Base-by-base conservation (phyloP, 306 rosid species). In the Senna tora region DNA sequence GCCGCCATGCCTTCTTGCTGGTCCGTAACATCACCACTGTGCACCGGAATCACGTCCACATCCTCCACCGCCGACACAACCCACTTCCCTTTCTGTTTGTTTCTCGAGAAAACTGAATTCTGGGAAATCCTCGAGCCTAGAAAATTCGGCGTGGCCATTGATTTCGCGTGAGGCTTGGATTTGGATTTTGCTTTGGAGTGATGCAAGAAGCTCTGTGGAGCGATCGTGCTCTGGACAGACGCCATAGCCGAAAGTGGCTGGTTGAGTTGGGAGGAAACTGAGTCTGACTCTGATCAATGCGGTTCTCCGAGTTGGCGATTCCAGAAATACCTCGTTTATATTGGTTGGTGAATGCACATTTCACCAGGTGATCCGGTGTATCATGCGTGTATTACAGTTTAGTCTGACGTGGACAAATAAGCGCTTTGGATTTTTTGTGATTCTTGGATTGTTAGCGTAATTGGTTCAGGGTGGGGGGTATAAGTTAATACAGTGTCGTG, bases 1-100 rank as follows among this genome's bases (percentile, higher is more conserved):
- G 32, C 76, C 60, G 30, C 75, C 82, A 84, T 71, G 9, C 92
- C 92, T 42, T 91, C 98, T 63, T 89, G 85, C 65, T 83, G 92
- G 69, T 91, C 92, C 78, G 89, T 81, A 5, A 45, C 28, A 54
- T 91, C 91, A 0, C 67, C 14, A 51, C 88, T 91, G 77, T 87
- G 90, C 21, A 87, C 88, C 4, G 86, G 80, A 46, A 94, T 81
- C 57, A 86, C 93, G 57, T 91, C 86, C 42, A 64, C 0, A 20
- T 89, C 94, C 60, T 89, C 89, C 81, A 38, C 80, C 56, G 76
- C 62, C 6, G 88, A 75, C 66, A 67, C 62, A 22, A 59, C 71
- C 63, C 81, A 81, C 11, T 71, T 73, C 6, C 7, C 34, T 54
- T 66, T 60, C 47, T 63, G 86, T 69, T 63, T 73, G 70, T 42